A percentile compares a stretch with the other conserved stretches of the same genome.
These are phyloP conservation scores for Martiniozyma abietophila DNA, from an alignment of 805 yeast genomes.

Conservation along the genomic window DNA sequence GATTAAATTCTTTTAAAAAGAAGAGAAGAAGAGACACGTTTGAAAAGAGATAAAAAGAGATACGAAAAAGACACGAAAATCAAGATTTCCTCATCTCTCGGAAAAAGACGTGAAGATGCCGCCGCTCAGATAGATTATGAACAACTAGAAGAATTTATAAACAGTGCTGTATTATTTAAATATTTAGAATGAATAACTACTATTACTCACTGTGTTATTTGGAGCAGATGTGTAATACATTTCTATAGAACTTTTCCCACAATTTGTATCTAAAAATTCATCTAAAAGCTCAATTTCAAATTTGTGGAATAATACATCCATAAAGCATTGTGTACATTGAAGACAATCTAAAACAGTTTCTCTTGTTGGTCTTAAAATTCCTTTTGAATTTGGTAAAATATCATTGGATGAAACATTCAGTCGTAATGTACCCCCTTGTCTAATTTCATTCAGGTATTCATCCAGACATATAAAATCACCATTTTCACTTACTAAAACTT, in stretches of 20 bases:
- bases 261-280: neutral
- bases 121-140: too few relatives aligned
- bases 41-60: too few relatives aligned
- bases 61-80: too few relatives aligned
- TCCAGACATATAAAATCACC: conserved; percentile 5
- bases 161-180: too few relatives aligned
- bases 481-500: conserved; percentile 2
- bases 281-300: conserved; percentile 1
- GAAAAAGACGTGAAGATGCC: too few relatives aligned
- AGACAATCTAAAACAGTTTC: conserved; percentile 7
- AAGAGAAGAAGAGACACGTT: too few relatives aligned
- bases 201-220: too few relatives aligned
- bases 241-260: neutral
- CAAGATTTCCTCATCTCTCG: too few relatives aligned
- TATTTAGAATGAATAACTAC: too few relatives aligned
- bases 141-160: too few relatives aligned
- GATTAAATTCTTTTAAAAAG: too few relatives aligned
- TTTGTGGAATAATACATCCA: conserved; percentile 5
- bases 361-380: conserved; percentile 8
- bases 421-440: conserved; percentile 2
- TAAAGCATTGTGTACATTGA: conserved; percentile 7
- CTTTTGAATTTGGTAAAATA: conserved; percentile 2
- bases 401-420: too few relatives aligned
- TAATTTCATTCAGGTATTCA: conserved; percentile 3
- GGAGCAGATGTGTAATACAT: neutral